Conservation (phyloP, 2,329 filamentous ascomycete species). For the Scolecobasidium constrictum region DNA sequence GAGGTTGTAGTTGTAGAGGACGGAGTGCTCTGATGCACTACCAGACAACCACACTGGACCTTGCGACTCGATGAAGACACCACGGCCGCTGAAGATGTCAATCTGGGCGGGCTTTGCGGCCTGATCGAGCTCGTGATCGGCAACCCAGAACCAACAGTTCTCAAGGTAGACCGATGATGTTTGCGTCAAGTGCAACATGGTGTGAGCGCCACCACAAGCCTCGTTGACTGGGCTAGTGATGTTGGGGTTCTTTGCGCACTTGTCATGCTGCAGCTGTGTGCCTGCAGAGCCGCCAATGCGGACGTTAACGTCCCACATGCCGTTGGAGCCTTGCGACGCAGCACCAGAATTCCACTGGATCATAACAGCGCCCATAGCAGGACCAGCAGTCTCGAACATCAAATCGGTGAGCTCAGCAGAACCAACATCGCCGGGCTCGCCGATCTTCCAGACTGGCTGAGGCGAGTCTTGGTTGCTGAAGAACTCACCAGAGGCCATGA, state of each 20-base stretch:
- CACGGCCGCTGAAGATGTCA: constrained; percentile 79
- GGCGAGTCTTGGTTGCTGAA: constrained; percentile 70
- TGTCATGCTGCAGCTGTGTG: constrained; percentile 68
- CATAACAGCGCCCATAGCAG: constrained; percentile 78
- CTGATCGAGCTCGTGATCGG: constrained; percentile 80
- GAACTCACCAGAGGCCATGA: constrained; percentile 66
- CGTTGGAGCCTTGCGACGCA: constrained; percentile 55
- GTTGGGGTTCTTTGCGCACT: constrained; percentile 66
- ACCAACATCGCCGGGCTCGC: constrained; percentile 64
- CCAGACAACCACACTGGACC: constrained; percentile 68
- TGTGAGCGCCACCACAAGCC: constrained; percentile 63
- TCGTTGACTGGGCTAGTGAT: constrained; percentile 45
- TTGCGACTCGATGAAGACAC: constrained; percentile 66
- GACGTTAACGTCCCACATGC: constrained; percentile 93
- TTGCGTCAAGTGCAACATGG: constrained; percentile 46
- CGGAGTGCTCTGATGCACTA: constrained; percentile 54
- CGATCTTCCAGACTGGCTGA: constrained; percentile 76
- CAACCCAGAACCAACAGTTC: constrained; percentile 84
- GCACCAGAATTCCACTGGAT: constrained; percentile 83
- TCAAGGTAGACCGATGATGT: constrained; percentile 64
- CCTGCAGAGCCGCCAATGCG: constrained; percentile 81
- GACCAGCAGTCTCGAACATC: constrained; percentile 72
- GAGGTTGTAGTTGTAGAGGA: constrained; percentile 62
- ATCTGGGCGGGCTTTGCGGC: constrained; percentile 57
- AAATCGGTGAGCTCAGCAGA: constrained; percentile 80